Percentiles rank a stretch among this genome's conserved stretches.
Evolutionary conservation across 345 rosid species (phyloP).

Genomic region (Laguncularia racemosa): DNA sequence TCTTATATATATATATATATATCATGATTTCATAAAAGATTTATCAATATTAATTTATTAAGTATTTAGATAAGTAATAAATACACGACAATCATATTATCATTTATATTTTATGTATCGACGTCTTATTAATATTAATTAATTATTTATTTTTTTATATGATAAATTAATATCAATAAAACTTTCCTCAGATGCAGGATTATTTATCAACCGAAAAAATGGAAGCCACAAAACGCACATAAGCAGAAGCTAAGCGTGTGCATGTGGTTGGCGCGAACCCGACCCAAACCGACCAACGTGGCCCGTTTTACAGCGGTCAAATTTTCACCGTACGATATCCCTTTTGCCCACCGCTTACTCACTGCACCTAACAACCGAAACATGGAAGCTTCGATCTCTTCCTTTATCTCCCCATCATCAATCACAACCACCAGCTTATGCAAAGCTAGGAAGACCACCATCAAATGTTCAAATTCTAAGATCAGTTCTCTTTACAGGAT

Average conservation of each 20-base stretch:
- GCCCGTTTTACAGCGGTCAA: constrained; percentile 21
- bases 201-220: too few species aligned
- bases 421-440: constrained; percentile 10
- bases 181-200: too few species aligned
- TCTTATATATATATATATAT: too few species aligned
- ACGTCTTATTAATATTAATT: too few species aligned
- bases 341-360: background rate
- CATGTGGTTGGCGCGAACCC: constrained; percentile 37
- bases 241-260: background rate
- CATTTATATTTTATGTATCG: too few species aligned
- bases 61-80: too few species aligned
- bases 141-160: too few species aligned
- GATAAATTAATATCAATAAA: too few species aligned
- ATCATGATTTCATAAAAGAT: too few species aligned
- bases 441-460: constrained; percentile 2
- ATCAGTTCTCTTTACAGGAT: constrained; percentile 2
- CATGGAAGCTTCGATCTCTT: constrained; percentile 37
- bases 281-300: constrained; percentile 26
- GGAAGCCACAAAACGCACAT: background rate
- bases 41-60: too few species aligned
- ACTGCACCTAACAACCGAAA: background rate
- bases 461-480: constrained; percentile 18
- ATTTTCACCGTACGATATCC: background rate
- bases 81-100: too few species aligned
- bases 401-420: constrained; percentile 4